Conservation (phyloP, 139 green algal species). For the Coelastrella sp. region DNA sequence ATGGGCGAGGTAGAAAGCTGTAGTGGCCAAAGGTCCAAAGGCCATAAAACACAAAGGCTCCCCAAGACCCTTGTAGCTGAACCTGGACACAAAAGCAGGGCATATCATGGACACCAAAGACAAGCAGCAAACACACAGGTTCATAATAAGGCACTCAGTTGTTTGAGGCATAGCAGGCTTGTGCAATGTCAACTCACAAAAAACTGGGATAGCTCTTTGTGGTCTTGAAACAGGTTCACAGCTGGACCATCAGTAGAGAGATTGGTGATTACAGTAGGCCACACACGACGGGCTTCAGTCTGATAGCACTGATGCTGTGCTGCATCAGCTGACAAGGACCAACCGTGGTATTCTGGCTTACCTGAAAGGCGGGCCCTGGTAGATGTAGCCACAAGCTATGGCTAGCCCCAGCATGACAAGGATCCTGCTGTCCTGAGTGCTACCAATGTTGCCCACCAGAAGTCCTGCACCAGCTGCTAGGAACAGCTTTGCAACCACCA, state of each 20-base stretch:
- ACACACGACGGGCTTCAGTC: too few species aligned
- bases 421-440: conserved; percentile 46
- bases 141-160: too few species aligned
- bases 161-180: too few species aligned
- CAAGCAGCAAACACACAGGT: too few species aligned
- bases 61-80: conserved; percentile 97
- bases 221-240: too few species aligned
- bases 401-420: conserved; percentile 76
- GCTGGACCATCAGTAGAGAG: too few species aligned
- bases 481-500: conserved; percentile 55
- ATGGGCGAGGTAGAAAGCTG: conserved; percentile 90
- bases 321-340: not conserved
- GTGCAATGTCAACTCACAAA: too few species aligned
- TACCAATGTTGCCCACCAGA: conserved; percentile 61
- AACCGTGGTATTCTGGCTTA: conserved; percentile 27
- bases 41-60: conserved; percentile 98
- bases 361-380: conserved; percentile 98
- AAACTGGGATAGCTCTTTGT: too few species aligned
- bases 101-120: too few species aligned
- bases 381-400: conserved; percentile 94
- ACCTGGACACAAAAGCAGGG: conserved; percentile 48
- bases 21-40: conserved; percentile 94
- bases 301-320: too few species aligned
- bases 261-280: too few species aligned
- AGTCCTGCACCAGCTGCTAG: conserved; percentile 67